Evolutionary conservation across 2,329 filamentous ascomycete genomes (phyloP).

Genomic region (Colletotrichum liaoningense): DNA sequence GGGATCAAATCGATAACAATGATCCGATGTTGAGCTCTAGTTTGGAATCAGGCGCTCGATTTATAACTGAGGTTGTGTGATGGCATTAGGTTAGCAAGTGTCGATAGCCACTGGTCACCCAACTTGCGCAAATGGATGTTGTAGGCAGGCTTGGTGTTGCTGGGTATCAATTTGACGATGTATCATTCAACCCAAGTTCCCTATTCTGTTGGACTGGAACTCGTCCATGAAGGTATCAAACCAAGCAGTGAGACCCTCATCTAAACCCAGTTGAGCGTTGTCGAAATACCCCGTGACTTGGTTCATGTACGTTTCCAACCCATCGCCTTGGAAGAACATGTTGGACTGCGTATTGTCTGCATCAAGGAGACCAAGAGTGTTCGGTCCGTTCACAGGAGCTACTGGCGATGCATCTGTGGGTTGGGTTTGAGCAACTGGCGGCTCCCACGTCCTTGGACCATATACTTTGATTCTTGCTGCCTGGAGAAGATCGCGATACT

Average conservation of each 20-base stretch:
- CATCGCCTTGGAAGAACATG: slow-evolving; percentile 25
- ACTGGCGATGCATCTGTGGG: neutral
- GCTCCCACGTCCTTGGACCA: slow-evolving; percentile 2
- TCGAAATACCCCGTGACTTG: slow-evolving; percentile 36
- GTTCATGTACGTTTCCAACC: slow-evolving; percentile 34
- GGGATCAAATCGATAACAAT: neutral
- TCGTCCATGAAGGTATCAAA: slow-evolving; percentile 35
- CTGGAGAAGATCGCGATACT: slow-evolving; percentile 31
- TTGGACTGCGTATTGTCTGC: slow-evolving; percentile 3
- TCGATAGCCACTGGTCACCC: neutral
- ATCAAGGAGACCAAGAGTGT: neutral
- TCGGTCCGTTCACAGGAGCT: neutral
- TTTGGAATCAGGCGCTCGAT: no score
- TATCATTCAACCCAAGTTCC: neutral
- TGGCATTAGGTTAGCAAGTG: neutral
- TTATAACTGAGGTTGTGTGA: neutral
- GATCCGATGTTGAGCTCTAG: neutral
- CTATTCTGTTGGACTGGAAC: slow-evolving; percentile 8
- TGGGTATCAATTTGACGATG: neutral
- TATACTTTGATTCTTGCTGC: slow-evolving; percentile 36
- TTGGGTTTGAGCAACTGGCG: neutral
- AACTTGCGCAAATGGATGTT: neutral
- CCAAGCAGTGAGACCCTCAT: slow-evolving; percentile 36
- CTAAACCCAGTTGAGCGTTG: slow-evolving; percentile 25
- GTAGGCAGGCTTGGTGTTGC: neutral